phyloP scores from a whole-genome alignment of 2,329 filamentous ascomycete genomes.

The Aspergillus amoenus region DNA sequence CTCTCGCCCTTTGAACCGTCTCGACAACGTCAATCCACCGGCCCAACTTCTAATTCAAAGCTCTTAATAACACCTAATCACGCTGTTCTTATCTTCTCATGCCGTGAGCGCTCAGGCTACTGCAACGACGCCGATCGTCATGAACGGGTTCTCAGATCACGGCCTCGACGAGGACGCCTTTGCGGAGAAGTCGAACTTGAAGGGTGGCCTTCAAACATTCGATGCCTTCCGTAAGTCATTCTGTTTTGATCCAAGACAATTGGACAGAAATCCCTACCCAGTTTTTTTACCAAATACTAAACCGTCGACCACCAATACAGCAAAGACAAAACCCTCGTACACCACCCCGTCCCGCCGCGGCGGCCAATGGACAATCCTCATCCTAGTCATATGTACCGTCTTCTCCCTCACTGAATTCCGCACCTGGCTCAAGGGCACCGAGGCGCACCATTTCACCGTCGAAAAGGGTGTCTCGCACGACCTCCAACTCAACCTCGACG shows the following conservation, averaged over 20 bases:
- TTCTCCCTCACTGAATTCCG: conserved; percentile 76
- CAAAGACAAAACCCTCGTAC: conserved; percentile 95
- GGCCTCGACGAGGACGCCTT: conserved; percentile 77
- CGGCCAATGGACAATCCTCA: conserved; percentile 88
- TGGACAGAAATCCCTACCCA: neutral
- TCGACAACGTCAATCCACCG: conserved; percentile 2
- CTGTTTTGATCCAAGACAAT: neutral
- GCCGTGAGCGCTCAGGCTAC: conserved; percentile 21
- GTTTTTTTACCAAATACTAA: conserved; percentile 1
- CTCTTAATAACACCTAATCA: neutral
- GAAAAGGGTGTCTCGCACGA: conserved; percentile 86
- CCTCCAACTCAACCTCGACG: conserved; percentile 91
- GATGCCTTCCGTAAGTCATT: conserved; percentile 80
- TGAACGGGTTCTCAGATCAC: conserved; percentile 77
- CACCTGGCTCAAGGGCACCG: conserved; percentile 80
- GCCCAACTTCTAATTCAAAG: neutral
- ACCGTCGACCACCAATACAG: conserved; percentile 47
- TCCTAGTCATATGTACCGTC: conserved; percentile 70
- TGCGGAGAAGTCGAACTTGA: conserved; percentile 64
- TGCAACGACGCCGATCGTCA: conserved; percentile 39
- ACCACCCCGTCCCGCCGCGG: conserved; percentile 79
- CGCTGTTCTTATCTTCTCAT: conserved; percentile 21
- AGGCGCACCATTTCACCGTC: conserved; percentile 87
- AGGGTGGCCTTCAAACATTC: conserved; percentile 71
- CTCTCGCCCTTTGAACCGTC: neutral